Base-by-base conservation (phyloP, 2,329 filamentous ascomycete genomes). In the Verticillium zaregamsianum region DNA sequence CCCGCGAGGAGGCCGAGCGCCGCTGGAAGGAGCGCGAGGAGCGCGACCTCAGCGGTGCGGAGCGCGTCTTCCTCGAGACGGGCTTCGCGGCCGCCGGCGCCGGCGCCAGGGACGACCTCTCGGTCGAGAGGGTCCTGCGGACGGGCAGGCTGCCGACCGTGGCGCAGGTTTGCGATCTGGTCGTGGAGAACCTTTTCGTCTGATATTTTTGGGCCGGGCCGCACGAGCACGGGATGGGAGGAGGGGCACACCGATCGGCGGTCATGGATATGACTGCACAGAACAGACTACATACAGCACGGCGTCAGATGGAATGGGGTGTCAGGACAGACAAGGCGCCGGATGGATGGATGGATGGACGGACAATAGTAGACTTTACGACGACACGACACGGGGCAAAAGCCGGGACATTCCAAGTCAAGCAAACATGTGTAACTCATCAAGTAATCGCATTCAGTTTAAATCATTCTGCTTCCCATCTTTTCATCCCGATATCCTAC, bases 1-100 rank as follows among this genome's bases (percentile, higher is more conserved):
- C 91, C 0, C 89, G 88, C 54, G 85, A 87, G 67, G 85, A 89
- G 68, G 91, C 90, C 1, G 90, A 93, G 77, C 80, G 80, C 55
- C 84, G 85, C 69, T 94, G 90, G 90, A 83, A 83, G 61, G 82
- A 85, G 67, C 82, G 82, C 57, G 89, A 93, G 74, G 83, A 82
- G 49, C 76, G 82, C 25, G 82, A 83, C 62, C 73, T 88, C 20
- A 83, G 81, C 23, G 79, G 78, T 9, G 79, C 79, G 1, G 84
- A 88, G 68, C 82, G 80, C 67, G 80, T 79, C 2, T 85, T 86
- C 64, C 77, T 88, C 59, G 81, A 86, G 68, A 86, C 81, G 32
- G 83, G 82, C 55, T 76, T 82, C 33, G 78, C 72, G 8, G 67
- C 68, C 45, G 62, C 54, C 57, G 35, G 64, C 31, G 17, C 17